Evolutionary conservation across 805 yeast genomes (phyloP).

Genomic region (Candida montana): DNA sequence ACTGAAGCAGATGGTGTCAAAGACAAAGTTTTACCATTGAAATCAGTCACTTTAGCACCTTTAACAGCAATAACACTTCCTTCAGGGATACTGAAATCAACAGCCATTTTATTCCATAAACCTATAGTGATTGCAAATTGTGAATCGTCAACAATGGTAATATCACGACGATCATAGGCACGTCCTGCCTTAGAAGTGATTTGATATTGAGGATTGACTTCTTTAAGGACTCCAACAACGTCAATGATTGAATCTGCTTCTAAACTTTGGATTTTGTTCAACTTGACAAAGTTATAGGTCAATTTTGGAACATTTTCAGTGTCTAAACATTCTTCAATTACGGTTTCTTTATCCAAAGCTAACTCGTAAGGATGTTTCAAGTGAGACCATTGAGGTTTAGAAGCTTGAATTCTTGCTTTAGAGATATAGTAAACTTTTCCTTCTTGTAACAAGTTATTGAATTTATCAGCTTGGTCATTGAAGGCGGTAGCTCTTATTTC

Average conservation of each 20-base stretch:
- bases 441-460: slow-evolving; percentile 71
- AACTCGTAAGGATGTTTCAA: slow-evolving; percentile 87
- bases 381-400: slow-evolving; percentile 82
- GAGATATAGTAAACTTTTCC: slow-evolving; percentile 85
- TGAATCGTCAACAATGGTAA: slow-evolving; percentile 79
- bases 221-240: slow-evolving; percentile 80
- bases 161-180: slow-evolving; percentile 88
- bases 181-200: slow-evolving; percentile 87
- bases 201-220: slow-evolving; percentile 68
- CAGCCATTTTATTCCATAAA: slow-evolving; percentile 85
- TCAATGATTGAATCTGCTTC: slow-evolving; percentile 75
- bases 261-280: slow-evolving; percentile 58
- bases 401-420: slow-evolving; percentile 72
- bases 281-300: slow-evolving; percentile 67
- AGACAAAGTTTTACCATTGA: slow-evolving; percentile 79
- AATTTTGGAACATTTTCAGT: slow-evolving; percentile 70
- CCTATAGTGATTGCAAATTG: slow-evolving; percentile 73
- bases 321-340: slow-evolving; percentile 62
- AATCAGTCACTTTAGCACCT: slow-evolving; percentile 85
- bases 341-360: slow-evolving; percentile 71
- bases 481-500: slow-evolving; percentile 96
- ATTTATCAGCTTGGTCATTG: slow-evolving; percentile 78
- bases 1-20: slow-evolving; percentile 75
- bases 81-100: slow-evolving; percentile 63
- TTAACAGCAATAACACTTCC: slow-evolving; percentile 89